Percentiles rank a stretch among this genome's conserved stretches.
Evolutionary conservation across 139 green algal species (phyloP).

Genomic region (Micractinium sp.): DNA sequence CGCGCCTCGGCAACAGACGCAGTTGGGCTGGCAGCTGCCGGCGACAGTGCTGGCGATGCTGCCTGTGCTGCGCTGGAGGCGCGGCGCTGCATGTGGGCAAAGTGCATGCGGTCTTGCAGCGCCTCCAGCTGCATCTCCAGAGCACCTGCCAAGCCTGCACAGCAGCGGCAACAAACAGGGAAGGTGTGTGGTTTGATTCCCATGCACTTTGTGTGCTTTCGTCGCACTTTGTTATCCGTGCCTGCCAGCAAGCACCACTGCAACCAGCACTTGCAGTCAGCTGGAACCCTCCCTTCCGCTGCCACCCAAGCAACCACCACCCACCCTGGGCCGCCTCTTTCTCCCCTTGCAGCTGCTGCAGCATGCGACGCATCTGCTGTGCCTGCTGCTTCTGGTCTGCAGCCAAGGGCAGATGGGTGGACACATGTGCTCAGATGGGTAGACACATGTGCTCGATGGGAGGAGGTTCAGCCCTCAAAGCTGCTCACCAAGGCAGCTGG

Average conservation of each 20-base stretch:
- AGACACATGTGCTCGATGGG: no score
- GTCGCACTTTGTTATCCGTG: no score
- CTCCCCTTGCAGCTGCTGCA: constrained; percentile 31
- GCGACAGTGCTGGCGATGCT: not conserved
- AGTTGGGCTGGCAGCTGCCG: not conserved
- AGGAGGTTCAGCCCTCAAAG: not conserved
- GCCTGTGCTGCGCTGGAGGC: not conserved
- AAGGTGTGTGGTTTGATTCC: no score
- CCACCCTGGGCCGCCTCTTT: constrained; percentile 31
- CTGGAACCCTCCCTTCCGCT: not conserved
- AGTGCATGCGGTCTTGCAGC: constrained; percentile 18
- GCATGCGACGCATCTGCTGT: constrained; percentile 2
- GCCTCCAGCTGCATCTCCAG: constrained; percentile 30
- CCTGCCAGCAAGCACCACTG: not conserved
- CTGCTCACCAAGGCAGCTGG: no score
- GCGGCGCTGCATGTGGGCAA: not conserved
- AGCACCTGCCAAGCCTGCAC: not conserved
- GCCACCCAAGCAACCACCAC: not conserved
- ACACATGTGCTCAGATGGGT: not conserved
- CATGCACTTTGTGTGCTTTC: no score
- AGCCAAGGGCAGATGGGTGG: not conserved
- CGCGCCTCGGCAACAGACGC: not conserved
- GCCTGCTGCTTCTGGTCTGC: constrained; percentile 32
- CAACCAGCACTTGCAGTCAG: not conserved
- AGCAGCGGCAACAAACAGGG: not conserved